Conservation (phyloP, 179 eudicot species). For the Heliamphora pulchella region DNA sequence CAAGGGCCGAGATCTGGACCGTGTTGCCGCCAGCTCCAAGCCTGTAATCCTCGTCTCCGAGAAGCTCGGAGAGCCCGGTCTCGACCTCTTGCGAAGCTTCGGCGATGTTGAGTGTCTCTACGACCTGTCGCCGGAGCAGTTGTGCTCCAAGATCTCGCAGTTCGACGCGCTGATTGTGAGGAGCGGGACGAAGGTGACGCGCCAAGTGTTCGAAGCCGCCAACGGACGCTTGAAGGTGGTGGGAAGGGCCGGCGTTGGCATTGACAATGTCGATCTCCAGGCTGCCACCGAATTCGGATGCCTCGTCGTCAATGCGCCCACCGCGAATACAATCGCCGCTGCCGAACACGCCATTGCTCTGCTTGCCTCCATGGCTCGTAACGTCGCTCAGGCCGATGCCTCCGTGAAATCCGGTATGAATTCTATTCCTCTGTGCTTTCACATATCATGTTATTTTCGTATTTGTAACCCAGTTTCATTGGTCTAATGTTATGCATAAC, state of each 20-base stretch:
- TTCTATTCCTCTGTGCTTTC: background rate
- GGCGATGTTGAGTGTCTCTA: constrained; percentile 56
- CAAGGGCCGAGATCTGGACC: constrained; percentile 15
- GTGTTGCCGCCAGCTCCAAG: constrained; percentile 19
- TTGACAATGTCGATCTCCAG: constrained; percentile 53
- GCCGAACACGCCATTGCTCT: constrained; percentile 60
- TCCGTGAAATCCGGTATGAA: constrained; percentile 41
- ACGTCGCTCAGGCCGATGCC: constrained; percentile 51
- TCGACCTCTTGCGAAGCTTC: constrained; percentile 31
- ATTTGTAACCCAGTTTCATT: too few relatives aligned
- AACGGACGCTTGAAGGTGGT: constrained; percentile 51
- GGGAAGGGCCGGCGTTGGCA: constrained; percentile 59
- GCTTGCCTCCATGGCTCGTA: constrained; percentile 49
- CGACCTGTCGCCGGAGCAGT: constrained; percentile 40
- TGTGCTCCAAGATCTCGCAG: constrained; percentile 49
- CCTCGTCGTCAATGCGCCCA: constrained; percentile 58
- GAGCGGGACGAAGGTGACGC: constrained; percentile 43
- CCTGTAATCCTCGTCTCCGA: constrained; percentile 56
- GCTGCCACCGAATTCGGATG: constrained; percentile 61
- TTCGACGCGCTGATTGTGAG: constrained; percentile 54
- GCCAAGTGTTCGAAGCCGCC: constrained; percentile 51
- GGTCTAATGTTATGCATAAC: too few relatives aligned
- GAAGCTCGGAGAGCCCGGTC: constrained; percentile 47
- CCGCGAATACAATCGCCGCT: constrained; percentile 57
- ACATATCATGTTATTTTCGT: too few relatives aligned